phyloP scores from a whole-genome alignment of 2,329 filamentous ascomycete species.

The Cordyceps javanica region DNA sequence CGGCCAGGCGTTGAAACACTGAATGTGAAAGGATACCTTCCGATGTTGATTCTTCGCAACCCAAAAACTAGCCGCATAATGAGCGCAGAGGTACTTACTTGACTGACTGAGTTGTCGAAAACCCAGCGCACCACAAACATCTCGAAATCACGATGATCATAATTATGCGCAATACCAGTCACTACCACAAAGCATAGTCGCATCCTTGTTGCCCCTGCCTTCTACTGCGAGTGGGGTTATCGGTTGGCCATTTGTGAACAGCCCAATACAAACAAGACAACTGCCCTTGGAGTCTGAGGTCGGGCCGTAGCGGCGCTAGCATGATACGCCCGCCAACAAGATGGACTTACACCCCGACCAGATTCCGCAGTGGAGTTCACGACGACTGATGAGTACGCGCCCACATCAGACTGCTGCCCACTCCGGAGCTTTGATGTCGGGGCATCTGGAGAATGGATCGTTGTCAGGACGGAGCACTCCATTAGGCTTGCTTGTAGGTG shows the following conservation, averaged over 20 bases:
- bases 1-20: neutral
- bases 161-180: neutral
- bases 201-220: neutral
- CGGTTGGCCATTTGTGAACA: neutral
- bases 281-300: neutral
- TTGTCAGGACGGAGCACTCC: neutral
- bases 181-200: neutral
- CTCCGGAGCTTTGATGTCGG: neutral
- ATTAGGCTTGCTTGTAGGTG: neutral
- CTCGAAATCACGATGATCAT: too few species aligned
- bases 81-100: neutral
- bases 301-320: conserved; percentile 11
- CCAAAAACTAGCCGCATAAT: neutral
- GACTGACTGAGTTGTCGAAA: neutral
- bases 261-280: neutral
- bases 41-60: neutral
- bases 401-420: neutral
- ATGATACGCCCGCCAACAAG: conserved; percentile 7
- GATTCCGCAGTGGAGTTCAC: conserved; percentile 1
- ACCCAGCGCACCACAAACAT: neutral
- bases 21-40: neutral
- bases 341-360: neutral
- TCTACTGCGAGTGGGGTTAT: neutral
- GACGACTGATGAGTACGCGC: neutral
- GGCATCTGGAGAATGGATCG: conserved; percentile 1